A percentile compares a stretch with the other conserved stretches of the same genome.
These are phyloP conservation scores for Vitis rupestris DNA, from an alignment of 164 flowering plant genomes.

Conservation along the genomic window DNA sequence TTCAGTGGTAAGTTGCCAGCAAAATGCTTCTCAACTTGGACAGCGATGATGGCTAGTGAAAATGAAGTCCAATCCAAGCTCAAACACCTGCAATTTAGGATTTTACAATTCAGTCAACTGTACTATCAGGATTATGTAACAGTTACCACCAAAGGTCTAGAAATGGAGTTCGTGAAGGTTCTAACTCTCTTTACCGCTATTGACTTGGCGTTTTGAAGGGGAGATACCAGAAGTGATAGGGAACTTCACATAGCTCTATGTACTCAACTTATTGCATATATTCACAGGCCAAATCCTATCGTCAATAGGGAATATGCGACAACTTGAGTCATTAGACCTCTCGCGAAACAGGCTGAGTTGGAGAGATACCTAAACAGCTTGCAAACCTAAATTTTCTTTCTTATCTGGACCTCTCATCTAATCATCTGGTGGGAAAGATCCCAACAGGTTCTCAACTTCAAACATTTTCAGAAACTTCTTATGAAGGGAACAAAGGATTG, in stretches of 20 bases:
- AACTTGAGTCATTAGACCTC: conserved; percentile 36
- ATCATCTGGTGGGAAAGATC: background rate
- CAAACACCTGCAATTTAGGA: conserved; percentile 13
- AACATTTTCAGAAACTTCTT: conserved; percentile 33
- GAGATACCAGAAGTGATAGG: conserved; percentile 46
- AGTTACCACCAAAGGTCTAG: conserved; percentile 43
- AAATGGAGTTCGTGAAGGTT: conserved; percentile 37
- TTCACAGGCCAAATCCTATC: conserved; percentile 43
- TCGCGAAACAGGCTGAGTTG: conserved; percentile 18
- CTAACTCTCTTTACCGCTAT: conserved; percentile 38
- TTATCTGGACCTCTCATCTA: background rate
- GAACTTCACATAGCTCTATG: conserved; percentile 30
- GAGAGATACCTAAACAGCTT: no score
- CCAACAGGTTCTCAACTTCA: conserved; percentile 29
- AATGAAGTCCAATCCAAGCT: background rate
- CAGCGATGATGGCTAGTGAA: conserved; percentile 36
- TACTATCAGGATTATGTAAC: conserved; percentile 43
- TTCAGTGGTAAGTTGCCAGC: conserved; percentile 39
- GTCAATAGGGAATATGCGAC: conserved; percentile 32
- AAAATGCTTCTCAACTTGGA: conserved; percentile 28
- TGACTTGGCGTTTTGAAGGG: conserved; percentile 58
- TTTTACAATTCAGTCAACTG: background rate
- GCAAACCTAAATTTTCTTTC: no score
- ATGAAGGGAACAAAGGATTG: conserved; percentile 35
- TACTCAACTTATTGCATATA: conserved; percentile 50